Evolutionary conservation across 805 yeast species (phyloP).

Genomic region (Suhomyces sp.): DNA sequence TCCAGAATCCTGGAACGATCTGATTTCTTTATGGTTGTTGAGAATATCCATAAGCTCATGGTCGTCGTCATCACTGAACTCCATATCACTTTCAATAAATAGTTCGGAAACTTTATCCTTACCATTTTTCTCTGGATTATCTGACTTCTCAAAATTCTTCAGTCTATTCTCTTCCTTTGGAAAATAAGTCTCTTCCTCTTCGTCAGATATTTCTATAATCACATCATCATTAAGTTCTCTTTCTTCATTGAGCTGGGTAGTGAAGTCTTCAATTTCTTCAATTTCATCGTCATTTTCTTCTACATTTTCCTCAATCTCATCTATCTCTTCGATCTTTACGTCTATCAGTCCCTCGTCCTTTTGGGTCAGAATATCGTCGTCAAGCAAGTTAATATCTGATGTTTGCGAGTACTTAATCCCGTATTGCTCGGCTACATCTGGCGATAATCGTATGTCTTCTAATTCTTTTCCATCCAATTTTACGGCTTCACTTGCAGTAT

Average conservation of each 20-base stretch:
- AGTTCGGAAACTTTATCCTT: neutral
- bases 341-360: neutral
- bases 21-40: slow-evolving; percentile 11
- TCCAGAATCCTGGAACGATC: neutral
- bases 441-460: slow-evolving; percentile 27
- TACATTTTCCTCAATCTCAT: slow-evolving; percentile 3
- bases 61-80: slow-evolving; percentile 35
- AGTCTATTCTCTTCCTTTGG: neutral
- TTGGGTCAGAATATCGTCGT: slow-evolving; percentile 7
- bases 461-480: slow-evolving; percentile 16
- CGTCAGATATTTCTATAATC: slow-evolving; percentile 38
- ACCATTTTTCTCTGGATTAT: neutral
- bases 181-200: slow-evolving; percentile 18
- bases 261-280: slow-evolving; percentile 25
- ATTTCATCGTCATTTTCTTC: slow-evolving; percentile 20
- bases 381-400: slow-evolving; percentile 8
- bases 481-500: slow-evolving; percentile 7
- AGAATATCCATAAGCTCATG: slow-evolving; percentile 22
- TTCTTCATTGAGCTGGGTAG: slow-evolving; percentile 41
- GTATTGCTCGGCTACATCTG: slow-evolving; percentile 30
- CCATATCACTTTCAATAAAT: neutral
- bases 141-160: neutral
- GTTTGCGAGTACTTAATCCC: slow-evolving; percentile 23
- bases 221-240: slow-evolving; percentile 30
- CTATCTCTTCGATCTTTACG: neutral